Evolutionary conservation across 129 eudicot genomes (phyloP).

Genomic region (Flaveria robusta): DNA sequence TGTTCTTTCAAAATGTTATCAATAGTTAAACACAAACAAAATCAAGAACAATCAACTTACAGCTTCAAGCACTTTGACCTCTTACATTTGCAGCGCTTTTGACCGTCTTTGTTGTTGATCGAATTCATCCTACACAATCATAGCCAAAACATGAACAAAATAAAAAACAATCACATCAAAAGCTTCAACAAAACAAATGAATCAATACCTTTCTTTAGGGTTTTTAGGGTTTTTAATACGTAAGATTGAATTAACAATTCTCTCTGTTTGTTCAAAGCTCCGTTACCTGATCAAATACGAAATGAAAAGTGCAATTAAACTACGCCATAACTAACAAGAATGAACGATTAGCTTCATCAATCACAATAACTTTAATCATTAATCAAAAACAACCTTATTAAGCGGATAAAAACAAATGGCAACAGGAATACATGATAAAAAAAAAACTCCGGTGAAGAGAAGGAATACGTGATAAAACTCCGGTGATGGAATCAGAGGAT

Average conservation of each 20-base stretch:
- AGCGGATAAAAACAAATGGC: neutral
- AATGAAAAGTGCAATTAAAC: neutral
- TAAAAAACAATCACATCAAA: neutral
- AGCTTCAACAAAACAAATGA: neutral
- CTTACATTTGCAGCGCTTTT: constrained; percentile 71
- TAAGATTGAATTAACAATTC: neutral
- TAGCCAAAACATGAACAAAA: neutral
- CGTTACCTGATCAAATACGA: neutral
- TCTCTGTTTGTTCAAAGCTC: neutral
- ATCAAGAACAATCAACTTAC: no score
- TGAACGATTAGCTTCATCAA: no score
- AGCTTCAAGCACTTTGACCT: constrained; percentile 70
- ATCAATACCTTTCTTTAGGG: neutral
- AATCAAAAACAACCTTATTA: neutral
- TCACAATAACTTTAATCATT: neutral
- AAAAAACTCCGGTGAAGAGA: neutral
- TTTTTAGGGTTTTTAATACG: neutral
- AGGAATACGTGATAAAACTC: neutral
- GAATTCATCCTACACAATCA: constrained; percentile 48
- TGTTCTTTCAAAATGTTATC: no score
- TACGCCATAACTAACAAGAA: no score
- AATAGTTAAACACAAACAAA: neutral
- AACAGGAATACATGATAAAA: neutral
- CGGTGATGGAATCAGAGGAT: neutral
- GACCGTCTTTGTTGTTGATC: constrained; percentile 33